These are phyloP conservation scores for Phytophthora fragariaefolia DNA, from an alignment of 352 stramenopile species.

Conservation along the genomic window DNA sequence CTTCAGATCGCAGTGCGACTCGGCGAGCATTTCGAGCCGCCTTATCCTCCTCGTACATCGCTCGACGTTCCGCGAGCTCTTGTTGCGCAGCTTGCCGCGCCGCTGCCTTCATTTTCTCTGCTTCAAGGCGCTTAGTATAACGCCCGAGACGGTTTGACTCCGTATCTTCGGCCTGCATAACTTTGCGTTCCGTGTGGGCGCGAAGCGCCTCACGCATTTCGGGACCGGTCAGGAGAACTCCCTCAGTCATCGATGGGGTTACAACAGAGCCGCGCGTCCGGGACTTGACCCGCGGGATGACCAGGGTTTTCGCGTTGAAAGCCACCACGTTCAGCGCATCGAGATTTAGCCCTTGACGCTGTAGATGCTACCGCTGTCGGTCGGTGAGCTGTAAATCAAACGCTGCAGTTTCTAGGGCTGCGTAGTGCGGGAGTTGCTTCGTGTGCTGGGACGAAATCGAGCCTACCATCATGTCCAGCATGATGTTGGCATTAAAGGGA, in stretches of 20 bases:
- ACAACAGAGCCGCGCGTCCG: no score
- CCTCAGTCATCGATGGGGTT: not conserved
- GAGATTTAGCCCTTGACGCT: not conserved
- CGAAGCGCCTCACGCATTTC: not conserved
- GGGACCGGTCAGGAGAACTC: not conserved
- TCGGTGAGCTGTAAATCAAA: not conserved
- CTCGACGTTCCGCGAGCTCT: not conserved
- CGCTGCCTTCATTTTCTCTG: not conserved
- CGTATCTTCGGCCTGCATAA: not conserved
- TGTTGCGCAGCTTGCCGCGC: no score
- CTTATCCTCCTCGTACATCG: not conserved
- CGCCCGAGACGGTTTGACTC: not conserved
- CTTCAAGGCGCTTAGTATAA: not conserved
- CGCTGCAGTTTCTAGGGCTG: not conserved
- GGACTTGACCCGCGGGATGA: not conserved
- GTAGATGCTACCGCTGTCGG: not conserved
- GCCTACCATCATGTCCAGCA: not conserved
- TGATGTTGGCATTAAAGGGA: not conserved
- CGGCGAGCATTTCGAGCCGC: not conserved
- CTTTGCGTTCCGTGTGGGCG: not conserved
- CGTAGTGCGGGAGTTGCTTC: not conserved
- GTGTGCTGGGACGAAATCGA: not conserved
- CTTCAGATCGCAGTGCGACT: not conserved
- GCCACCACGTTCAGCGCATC: not conserved
- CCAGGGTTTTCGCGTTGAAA: not conserved